A percentile compares a stretch with the other conserved stretches of the same genome.
These are phyloP conservation scores for Penicillium longicatenatum DNA, from an alignment of 495 filamentous ascomycete genomes.

Conservation along the genomic window DNA sequence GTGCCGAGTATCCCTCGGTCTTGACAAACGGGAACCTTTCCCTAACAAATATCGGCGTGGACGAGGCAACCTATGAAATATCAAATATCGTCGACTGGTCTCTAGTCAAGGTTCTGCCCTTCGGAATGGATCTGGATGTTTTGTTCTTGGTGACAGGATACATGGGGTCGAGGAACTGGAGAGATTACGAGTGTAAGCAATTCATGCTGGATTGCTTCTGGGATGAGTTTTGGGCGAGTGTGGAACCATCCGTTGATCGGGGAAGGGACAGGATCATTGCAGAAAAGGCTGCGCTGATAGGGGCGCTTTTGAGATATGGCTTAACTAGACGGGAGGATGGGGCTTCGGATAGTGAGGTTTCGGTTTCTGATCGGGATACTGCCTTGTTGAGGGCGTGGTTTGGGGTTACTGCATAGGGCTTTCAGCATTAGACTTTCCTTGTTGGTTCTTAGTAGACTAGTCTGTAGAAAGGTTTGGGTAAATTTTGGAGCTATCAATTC, in stretches of 20 bases:
- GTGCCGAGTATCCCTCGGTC: neutral
- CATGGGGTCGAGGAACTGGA: neutral
- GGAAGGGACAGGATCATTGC: neutral
- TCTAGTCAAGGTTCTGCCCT: neutral
- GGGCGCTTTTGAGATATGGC: constrained; percentile 9
- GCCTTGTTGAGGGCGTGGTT: neutral
- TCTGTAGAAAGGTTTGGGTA: neutral
- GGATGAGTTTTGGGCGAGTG: constrained; percentile 4
- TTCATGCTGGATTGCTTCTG: neutral
- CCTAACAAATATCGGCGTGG: neutral
- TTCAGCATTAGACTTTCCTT: neutral
- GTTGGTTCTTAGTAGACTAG: neutral
- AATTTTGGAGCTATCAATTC: neutral
- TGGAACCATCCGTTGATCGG: neutral
- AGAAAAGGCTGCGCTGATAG: constrained; percentile 1
- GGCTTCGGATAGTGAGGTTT: constrained; percentile 1
- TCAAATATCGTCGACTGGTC: constrained; percentile 12
- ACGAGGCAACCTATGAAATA: constrained; percentile 1
- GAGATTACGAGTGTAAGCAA: neutral
- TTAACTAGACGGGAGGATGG: constrained; percentile 1
- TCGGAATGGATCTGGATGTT: constrained; percentile 8
- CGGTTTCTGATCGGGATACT: neutral
- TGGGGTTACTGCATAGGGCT: neutral
- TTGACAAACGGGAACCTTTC: constrained; percentile 5
- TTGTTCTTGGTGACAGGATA: constrained; percentile 5